A percentile compares a stretch with the other conserved stretches of the same genome.
phyloP scores from a whole-genome alignment of 2,329 filamentous ascomycete species.

The Colletotrichum liriopes region DNA sequence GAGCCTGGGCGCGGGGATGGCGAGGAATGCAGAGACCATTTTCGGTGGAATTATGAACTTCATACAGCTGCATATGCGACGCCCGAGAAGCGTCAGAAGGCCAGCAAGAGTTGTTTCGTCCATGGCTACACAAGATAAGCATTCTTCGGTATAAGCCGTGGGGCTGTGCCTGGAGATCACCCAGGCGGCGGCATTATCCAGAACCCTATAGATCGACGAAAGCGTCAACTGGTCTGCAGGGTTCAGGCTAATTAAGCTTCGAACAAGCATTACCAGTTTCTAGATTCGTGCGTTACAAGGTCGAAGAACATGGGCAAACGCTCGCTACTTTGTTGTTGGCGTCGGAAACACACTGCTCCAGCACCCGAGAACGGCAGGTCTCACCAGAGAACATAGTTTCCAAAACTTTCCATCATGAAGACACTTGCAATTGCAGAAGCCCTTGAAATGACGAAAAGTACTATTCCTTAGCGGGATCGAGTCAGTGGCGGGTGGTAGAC shows the following conservation, averaged over 20 bases:
- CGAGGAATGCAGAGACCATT: conserved; percentile 5
- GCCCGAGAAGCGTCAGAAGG: neutral
- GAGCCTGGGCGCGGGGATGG: neutral
- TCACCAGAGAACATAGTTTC: neutral
- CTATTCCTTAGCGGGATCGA: neutral
- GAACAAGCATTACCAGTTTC: neutral
- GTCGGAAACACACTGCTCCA: neutral
- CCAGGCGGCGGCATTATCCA: neutral
- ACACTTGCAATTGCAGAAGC: neutral
- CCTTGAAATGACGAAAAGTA: neutral
- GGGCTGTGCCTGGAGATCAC: conserved; percentile 21
- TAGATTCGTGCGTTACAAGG: neutral
- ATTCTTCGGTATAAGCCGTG: conserved; percentile 28
- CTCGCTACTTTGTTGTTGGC: neutral
- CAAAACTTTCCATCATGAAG: neutral
- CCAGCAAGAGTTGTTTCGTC: neutral
- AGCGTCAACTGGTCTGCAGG: neutral
- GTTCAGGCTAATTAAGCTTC: neutral
- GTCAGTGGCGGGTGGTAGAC: neutral
- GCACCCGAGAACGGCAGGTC: conserved; percentile 18
- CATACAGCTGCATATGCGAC: neutral
- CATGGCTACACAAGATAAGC: neutral
- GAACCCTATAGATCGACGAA: conserved; percentile 13
- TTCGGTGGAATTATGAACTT: neutral
- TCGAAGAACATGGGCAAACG: neutral